Evolutionary conservation across 2,329 filamentous ascomycete genomes (phyloP), one percentile per base, ranked within the genome.

Genomic region (Basipetospora sp.): DNA sequence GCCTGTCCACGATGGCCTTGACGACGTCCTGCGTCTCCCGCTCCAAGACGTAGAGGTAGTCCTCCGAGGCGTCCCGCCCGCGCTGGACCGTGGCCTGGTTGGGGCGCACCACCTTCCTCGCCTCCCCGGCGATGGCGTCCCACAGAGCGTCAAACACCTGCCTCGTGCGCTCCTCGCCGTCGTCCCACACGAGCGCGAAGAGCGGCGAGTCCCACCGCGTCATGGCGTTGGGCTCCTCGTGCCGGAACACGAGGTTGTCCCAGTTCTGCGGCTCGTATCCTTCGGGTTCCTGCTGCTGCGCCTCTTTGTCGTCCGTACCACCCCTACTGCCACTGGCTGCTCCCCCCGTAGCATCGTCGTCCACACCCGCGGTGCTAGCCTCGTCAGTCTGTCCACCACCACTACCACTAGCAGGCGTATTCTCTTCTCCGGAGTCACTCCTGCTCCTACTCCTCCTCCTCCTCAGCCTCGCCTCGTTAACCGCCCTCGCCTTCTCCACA

Each of bases 211-310:
- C 83, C 84, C 84, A 92, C 31, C 82, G 64, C 3, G 71, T 78
- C 80, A 88, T 87, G 16, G 77, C 73, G 53, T 88, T 90, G 11
- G 84, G 83, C 57, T 92, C 83, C 56, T 92, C 83, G 53, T 87
- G 87, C 39, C 83, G 68, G 52, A 84, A 88, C 25, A 85, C 73
- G 9, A 87, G 66, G 47, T 86, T 85, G 45, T 86, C 80, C 65
- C 82, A 84, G 52, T 82, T 79, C 13, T 55, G 61, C 2, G 59
- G 60, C 31, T 64, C 62, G 44, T 77, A 76, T 1, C 67, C 53
- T 27, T 64, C 62, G 13, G 45, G 43, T 2, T 38, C 43, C 11
- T 44, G n/a, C 18, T 36, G 22, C n/a, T 9, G 11, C 10, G 16
- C 13, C 17, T 42, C 41, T 6, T 25, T 11, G 6, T 11, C 14